Evolutionary conservation across 2,329 filamentous ascomycete genomes (phyloP).

Genomic region (Trichoderma breve): DNA sequence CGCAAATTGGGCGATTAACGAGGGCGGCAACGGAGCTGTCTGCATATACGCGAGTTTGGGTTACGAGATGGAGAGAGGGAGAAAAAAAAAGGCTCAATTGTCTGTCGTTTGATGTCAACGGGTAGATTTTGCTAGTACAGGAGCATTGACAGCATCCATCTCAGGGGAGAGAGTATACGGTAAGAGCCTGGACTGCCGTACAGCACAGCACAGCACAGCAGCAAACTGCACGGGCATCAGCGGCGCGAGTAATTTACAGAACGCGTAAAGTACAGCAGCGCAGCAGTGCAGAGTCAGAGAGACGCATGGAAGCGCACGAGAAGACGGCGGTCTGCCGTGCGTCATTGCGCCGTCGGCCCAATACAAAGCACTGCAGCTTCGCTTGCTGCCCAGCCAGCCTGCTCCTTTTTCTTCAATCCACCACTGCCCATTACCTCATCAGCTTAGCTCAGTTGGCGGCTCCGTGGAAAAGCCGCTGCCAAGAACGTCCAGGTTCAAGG

Average conservation of each 20-base stretch:
- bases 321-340: conserved; percentile 3
- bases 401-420: background rate
- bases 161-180: background rate
- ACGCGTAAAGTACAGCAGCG: background rate
- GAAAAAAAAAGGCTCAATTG: background rate
- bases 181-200: background rate
- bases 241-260: conserved; percentile 12
- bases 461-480: conserved; percentile 18
- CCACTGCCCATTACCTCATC: conserved; percentile 9
- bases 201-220: background rate
- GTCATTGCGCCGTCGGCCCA: conserved; percentile 10
- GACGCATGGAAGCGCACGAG: background rate
- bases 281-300: background rate
- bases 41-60: background rate
- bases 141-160: background rate
- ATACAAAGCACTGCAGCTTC: background rate
- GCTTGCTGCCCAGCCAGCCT: background rate
- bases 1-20: conserved; percentile 7
- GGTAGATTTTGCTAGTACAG: background rate
- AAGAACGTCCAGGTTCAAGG: background rate
- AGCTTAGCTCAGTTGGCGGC: conserved; percentile 12
- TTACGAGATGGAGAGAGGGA: background rate
- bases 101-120: background rate
- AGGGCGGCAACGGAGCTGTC: background rate
- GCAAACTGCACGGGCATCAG: background rate